Evolutionary conservation across 2,329 filamentous ascomycete genomes (phyloP).

Genomic region (Penicillium sp.): DNA sequence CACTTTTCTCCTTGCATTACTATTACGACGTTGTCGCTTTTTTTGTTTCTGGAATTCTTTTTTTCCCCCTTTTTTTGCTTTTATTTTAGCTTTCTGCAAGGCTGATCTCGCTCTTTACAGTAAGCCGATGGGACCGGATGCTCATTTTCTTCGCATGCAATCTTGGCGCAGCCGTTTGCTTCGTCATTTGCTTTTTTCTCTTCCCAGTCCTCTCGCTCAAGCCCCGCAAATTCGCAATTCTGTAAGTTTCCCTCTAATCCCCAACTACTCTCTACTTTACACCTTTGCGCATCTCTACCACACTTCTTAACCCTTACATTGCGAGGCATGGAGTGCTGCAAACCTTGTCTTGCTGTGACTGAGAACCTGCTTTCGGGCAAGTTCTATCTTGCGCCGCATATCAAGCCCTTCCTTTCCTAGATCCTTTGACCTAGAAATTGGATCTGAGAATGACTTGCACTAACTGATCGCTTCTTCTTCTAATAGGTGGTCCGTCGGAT

Average conservation of each 20-base stretch:
- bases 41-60: neutral
- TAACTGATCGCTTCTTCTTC: slow-evolving; percentile 27
- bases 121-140: slow-evolving; percentile 96
- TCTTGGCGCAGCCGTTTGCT: slow-evolving; percentile 85
- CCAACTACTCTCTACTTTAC: slow-evolving; percentile 17
- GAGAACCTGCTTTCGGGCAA: slow-evolving; percentile 13
- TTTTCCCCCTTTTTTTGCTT: neutral
- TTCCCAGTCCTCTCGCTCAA: slow-evolving; percentile 81
- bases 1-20: slow-evolving; percentile 8
- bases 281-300: slow-evolving; percentile 16
- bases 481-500: slow-evolving; percentile 90
- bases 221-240: slow-evolving; percentile 91
- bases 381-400: slow-evolving; percentile 10
- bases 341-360: slow-evolving; percentile 32
- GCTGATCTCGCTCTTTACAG: slow-evolving; percentile 56
- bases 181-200: slow-evolving; percentile 85
- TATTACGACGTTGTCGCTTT: slow-evolving; percentile 5
- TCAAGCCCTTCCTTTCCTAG: neutral
- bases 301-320: slow-evolving; percentile 24
- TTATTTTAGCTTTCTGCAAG: slow-evolving; percentile 14
- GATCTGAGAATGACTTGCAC: slow-evolving; percentile 28
- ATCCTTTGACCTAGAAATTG: neutral
- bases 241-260: slow-evolving; percentile 70
- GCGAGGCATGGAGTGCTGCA: slow-evolving; percentile 23
- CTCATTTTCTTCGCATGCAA: slow-evolving; percentile 92